A percentile compares a stretch with the other conserved stretches of the same genome.
Conservation (phyloP, 2,329 filamentous ascomycete genomes). For the Exophiala aquamarina region DNA sequence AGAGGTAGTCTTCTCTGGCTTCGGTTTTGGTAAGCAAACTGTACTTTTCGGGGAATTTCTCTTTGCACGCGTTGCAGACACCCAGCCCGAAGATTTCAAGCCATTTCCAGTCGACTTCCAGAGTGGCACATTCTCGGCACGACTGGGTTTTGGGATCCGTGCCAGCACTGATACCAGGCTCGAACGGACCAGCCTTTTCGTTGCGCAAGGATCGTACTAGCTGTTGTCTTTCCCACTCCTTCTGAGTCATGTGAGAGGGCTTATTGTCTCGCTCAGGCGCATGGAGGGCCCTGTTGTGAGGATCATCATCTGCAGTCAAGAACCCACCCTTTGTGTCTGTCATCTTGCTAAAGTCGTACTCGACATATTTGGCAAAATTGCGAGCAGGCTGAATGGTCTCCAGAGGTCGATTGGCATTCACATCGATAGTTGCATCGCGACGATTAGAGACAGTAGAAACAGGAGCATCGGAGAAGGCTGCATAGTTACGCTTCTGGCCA, state of each 20-base stretch:
- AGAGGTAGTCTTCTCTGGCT: constrained; percentile 88
- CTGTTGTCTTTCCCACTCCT: constrained; percentile 87
- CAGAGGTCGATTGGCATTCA: constrained; percentile 36
- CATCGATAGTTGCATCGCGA: constrained; percentile 63
- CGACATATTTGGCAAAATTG: constrained; percentile 92
- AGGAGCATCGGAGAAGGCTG: constrained; percentile 59
- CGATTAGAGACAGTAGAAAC: constrained; percentile 60
- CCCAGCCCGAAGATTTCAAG: constrained; percentile 75
- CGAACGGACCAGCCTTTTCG: constrained; percentile 77
- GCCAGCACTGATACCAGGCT: constrained; percentile 80
- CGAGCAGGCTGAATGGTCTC: constrained; percentile 69
- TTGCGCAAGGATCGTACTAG: constrained; percentile 70
- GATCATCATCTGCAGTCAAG: constrained; percentile 85
- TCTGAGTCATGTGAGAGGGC: constrained; percentile 82
- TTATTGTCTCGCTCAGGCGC: constrained; percentile 61
- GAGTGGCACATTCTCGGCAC: constrained; percentile 76
- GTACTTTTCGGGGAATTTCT: constrained; percentile 87
- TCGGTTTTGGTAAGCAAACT: constrained; percentile 95
- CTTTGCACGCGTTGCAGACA: constrained; percentile 83
- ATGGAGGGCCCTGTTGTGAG: constrained; percentile 76
- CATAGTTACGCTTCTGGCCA: constrained; percentile 72
- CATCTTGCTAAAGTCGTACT: constrained; percentile 98
- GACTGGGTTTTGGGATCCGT: constrained; percentile 64
- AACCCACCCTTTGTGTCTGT: constrained; percentile 97
- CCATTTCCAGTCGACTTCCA: constrained; percentile 96